Base-by-base conservation (phyloP, 2,329 filamentous ascomycete species). In the Epichloe elymi region DNA sequence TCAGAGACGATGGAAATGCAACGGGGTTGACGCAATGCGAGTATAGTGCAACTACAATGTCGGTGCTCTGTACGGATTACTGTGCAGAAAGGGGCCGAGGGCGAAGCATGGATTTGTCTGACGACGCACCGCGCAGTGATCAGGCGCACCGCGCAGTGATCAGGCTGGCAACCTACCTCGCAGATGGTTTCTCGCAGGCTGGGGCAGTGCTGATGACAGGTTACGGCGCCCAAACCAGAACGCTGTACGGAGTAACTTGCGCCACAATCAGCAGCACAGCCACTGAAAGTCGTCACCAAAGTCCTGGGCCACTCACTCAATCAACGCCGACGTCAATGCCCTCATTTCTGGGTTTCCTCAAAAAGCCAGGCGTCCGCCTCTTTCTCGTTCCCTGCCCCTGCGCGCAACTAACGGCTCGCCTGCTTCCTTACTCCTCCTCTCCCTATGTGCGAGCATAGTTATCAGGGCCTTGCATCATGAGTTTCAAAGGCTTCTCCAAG, bases 401-500 rank as follows among this genome's bases (percentile, higher is more conserved):
- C 36, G 49, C 49, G 53, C 46, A 48, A 44, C 40, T 26, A 14
- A 10, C 30, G 3, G 30, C 40, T 33, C 39, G 23, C 26, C 19
- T 51, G 30, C 10, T 42, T 38, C 19, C 8, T 30, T n/a, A n/a
- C 4, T 35, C 15, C 5, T 8, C 23, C 30, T 10, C n/a, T 38
- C n/a, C 39, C 3, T 23, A 17, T 37, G 30, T 35, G 23, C 15
- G 46, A 47, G 15, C 43, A 36, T 10, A 37, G 20, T 17, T 39
- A 45, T 46, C 45, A 12, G 5, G 12, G 23, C 20, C 17, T 26
- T 38, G 47, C 64, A 63, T 50, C 65, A 97, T 98, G 93, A 96
- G 90, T 80, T 90, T 95, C 78, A 94, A 93, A 72, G 93, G 93
- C 63, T 88, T 98, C 64, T 83, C 86, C 67, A 97, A 96, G 77